These are phyloP conservation scores for Endoconidiophora laricicola DNA, from an alignment of 2,329 filamentous ascomycete genomes.

Conservation along the genomic window DNA sequence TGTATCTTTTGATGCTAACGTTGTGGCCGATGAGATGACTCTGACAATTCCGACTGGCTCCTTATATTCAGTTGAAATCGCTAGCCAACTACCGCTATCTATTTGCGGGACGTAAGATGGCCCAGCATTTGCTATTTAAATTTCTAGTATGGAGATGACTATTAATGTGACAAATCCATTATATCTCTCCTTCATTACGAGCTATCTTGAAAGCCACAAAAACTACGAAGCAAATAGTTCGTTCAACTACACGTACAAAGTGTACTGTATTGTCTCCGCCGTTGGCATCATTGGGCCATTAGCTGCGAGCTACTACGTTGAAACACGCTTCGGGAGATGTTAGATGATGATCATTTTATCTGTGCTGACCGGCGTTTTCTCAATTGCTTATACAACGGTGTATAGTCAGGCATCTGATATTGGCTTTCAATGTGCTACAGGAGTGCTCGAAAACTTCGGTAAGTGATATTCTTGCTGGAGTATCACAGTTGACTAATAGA, in stretches of 20 bases:
- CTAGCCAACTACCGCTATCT: conserved; percentile 19
- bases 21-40: too few relatives aligned
- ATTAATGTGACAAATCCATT: conserved; percentile 31
- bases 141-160: conserved; percentile 28
- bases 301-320: conserved; percentile 25
- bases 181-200: conserved; percentile 30
- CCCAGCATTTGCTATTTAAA: conserved; percentile 21
- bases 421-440: conserved; percentile 23
- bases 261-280: conserved; percentile 23
- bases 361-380: conserved; percentile 26
- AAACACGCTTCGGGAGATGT: not conserved
- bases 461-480: conserved; percentile 24
- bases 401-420: conserved; percentile 23
- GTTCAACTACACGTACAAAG: conserved; percentile 20
- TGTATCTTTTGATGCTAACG: too few relatives aligned
- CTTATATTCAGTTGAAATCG: not conserved
- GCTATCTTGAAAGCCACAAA: conserved; percentile 26
- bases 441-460: conserved; percentile 1
- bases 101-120: conserved; percentile 20
- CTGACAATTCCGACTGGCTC: not conserved
- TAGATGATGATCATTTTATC: conserved; percentile 3
- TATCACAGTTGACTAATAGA: conserved; percentile 18
- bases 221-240: conserved; percentile 17
- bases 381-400: conserved; percentile 29
- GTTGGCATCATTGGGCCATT: conserved; percentile 25